These are phyloP conservation scores for Arabidopsis hybrid DNA, from an alignment of 441 rosid species.

Conservation along the genomic window DNA sequence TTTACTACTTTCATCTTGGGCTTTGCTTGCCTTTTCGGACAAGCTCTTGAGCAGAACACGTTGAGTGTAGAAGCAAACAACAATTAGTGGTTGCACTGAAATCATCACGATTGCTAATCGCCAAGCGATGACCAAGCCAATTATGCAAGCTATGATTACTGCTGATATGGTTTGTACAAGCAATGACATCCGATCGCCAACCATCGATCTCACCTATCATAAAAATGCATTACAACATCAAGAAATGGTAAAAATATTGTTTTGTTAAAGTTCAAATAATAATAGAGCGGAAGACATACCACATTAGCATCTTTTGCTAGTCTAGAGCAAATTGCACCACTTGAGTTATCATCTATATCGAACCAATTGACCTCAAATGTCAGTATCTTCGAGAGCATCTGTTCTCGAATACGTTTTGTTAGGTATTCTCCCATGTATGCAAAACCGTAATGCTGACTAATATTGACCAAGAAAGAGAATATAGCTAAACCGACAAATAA, in stretches of 20 bases:
- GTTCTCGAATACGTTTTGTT: constrained; percentile 70
- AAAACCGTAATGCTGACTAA: constrained; percentile 69
- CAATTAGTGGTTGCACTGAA: constrained; percentile 71
- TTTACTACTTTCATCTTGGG: constrained; percentile 76
- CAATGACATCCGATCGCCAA: constrained; percentile 72
- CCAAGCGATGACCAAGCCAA: constrained; percentile 85
- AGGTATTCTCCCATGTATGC: constrained; percentile 72
- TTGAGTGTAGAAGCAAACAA: constrained; percentile 63
- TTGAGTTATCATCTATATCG: constrained; percentile 72
- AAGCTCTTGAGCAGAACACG: constrained; percentile 59
- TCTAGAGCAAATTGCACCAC: constrained; percentile 75
- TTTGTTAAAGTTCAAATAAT: background rate
- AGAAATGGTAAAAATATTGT: background rate
- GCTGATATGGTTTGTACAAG: constrained; percentile 72
- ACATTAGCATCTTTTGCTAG: constrained; percentile 75
- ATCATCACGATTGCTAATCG: constrained; percentile 75
- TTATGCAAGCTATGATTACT: constrained; percentile 63
- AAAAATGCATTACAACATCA: background rate
- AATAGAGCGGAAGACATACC: constrained; percentile 46
- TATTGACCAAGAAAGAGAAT: constrained; percentile 54
- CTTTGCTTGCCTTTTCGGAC: constrained; percentile 63
- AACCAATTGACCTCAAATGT: constrained; percentile 88
- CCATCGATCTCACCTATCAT: constrained; percentile 72
- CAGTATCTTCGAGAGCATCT: constrained; percentile 68
- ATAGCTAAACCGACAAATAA: constrained; percentile 59